These are phyloP conservation scores for Solanum hybrid DNA, from an alignment of 305 asterid species.

Conservation along the genomic window DNA sequence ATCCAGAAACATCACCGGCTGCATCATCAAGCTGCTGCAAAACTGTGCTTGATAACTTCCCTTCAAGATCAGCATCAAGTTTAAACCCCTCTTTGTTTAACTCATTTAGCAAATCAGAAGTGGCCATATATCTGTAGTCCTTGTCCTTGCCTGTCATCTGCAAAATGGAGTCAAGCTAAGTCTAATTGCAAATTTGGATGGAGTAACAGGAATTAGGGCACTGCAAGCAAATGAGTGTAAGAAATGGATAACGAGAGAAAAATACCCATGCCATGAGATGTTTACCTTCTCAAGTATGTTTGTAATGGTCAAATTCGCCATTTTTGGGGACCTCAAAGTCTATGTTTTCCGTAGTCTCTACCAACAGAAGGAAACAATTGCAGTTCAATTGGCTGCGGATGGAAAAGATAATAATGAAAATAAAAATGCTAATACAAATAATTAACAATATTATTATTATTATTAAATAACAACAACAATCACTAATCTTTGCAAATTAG, in stretches of 20 bases:
- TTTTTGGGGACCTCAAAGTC: slow-evolving; percentile 21
- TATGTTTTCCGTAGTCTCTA: slow-evolving; percentile 4
- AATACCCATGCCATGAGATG: neutral
- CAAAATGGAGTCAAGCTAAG: slow-evolving; percentile 1
- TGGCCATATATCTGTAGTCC: slow-evolving; percentile 97
- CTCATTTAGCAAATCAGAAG: slow-evolving; percentile 93
- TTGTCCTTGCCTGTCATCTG: slow-evolving; percentile 99
- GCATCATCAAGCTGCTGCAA: slow-evolving; percentile 96
- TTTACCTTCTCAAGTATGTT: slow-evolving; percentile 85
- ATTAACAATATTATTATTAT: neutral
- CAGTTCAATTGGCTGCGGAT: neutral
- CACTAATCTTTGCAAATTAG: neutral
- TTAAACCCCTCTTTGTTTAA: slow-evolving; percentile 85
- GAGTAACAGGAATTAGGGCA: neutral
- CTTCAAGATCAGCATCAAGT: slow-evolving; percentile 75
- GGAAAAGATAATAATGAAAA: neutral
- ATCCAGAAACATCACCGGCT: slow-evolving; percentile 97
- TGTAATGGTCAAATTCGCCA: slow-evolving; percentile 71
- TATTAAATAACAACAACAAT: neutral
- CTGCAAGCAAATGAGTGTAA: neutral
- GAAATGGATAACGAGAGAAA: neutral
- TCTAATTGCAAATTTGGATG: slow-evolving; percentile 4
- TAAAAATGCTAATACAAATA: neutral
- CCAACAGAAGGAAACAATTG: slow-evolving; percentile 14
- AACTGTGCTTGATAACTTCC: slow-evolving; percentile 64